phyloP scores from a whole-genome alignment of 495 filamentous ascomycete species.

The Talaromyces adpressus region DNA sequence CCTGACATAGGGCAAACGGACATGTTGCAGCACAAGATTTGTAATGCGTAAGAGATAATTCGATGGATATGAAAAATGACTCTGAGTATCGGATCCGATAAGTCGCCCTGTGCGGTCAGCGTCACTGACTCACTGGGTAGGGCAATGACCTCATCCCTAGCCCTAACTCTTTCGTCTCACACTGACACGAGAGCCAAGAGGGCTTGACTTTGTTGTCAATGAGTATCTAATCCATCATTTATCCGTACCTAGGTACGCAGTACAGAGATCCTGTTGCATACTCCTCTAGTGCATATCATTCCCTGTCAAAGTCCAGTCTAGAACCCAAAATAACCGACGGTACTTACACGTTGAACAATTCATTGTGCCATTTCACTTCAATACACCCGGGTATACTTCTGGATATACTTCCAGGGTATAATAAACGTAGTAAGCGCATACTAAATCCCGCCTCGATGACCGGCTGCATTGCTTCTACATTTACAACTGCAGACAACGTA shows the following conservation, averaged over 20 bases:
- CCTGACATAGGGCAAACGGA: neutral
- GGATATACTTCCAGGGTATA: neutral
- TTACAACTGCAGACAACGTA: neutral
- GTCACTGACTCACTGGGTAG: neutral
- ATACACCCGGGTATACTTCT: neutral
- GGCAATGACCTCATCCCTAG: conserved; percentile 6
- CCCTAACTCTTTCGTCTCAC: neutral
- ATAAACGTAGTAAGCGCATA: neutral
- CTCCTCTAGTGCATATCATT: neutral
- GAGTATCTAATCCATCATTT: neutral
- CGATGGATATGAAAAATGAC: neutral
- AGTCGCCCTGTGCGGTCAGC: neutral
- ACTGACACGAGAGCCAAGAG: neutral
- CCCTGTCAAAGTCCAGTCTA: neutral
- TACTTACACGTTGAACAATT: neutral
- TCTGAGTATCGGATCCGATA: neutral
- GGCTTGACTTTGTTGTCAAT: neutral
- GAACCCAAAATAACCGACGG: neutral
- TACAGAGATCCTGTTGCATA: neutral
- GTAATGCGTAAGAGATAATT: neutral
- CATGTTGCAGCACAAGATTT: neutral
- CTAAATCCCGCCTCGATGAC: neutral
- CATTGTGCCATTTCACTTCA: neutral
- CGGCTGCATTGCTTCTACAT: neutral
- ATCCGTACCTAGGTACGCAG: neutral